Conservation (phyloP, 805 yeast species). For the Torulaspora microellipsoides region DNA sequence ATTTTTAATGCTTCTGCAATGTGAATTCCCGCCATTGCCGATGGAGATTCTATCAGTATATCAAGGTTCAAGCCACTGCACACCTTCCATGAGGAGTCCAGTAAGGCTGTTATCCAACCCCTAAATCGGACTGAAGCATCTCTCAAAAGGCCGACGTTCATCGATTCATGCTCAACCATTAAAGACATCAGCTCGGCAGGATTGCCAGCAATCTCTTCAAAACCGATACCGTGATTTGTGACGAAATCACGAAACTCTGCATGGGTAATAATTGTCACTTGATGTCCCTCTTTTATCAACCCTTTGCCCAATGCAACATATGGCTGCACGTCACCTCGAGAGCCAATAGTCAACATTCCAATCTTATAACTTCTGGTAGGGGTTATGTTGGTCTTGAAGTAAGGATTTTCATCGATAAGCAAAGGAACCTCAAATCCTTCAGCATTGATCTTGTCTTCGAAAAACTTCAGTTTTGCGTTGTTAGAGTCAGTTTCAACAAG, state of each 20-base stretch:
- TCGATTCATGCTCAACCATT: constrained; percentile 87
- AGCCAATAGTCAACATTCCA: constrained; percentile 81
- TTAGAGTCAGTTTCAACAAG: constrained; percentile 32
- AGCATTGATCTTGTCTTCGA: constrained; percentile 60
- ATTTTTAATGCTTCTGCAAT: constrained; percentile 88
- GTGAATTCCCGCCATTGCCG: constrained; percentile 93
- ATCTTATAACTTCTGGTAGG: constrained; percentile 55
- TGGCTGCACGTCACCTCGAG: constrained; percentile 96
- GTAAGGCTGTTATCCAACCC: constrained; percentile 75
- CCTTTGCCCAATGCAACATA: constrained; percentile 87
- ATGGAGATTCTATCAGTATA: constrained; percentile 88
- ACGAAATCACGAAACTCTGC: constrained; percentile 77
- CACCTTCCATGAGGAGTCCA: constrained; percentile 76
- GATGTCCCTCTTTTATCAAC: constrained; percentile 73
- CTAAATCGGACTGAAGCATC: constrained; percentile 80
- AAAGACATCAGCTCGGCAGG: constrained; percentile 88
- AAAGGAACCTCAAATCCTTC: constrained; percentile 67
- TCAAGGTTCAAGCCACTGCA: constrained; percentile 63
- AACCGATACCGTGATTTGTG: constrained; percentile 57
- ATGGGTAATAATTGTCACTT: constrained; percentile 82
- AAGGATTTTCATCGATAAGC: constrained; percentile 61
- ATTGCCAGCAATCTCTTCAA: constrained; percentile 80
- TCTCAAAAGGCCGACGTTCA: constrained; percentile 74
- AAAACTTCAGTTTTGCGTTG: constrained; percentile 57
- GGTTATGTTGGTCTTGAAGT: constrained; percentile 44